Evolutionary conservation across 192 early-diverging fungal species (phyloP).

Genomic region (Gigaspora rosea): DNA sequence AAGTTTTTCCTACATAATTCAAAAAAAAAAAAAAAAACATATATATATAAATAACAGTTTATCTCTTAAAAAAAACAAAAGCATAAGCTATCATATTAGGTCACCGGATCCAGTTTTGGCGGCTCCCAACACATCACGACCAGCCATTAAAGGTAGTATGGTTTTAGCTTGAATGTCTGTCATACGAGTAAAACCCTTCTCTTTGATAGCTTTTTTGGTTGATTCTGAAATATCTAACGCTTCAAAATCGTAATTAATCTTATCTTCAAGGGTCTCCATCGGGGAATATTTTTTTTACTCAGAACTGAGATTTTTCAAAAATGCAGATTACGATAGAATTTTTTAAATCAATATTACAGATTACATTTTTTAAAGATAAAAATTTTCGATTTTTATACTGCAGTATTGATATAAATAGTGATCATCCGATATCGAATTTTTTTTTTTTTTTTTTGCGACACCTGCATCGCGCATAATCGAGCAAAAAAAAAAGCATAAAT

Average conservation of each 20-base stretch:
- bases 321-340: too few relatives aligned
- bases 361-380: too few relatives aligned
- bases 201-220: slow-evolving; percentile 80
- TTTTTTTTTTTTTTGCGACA: too few relatives aligned
- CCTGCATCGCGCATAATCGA: too few relatives aligned
- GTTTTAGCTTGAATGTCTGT: slow-evolving; percentile 96
- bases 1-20: slow-evolving; percentile 73
- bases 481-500: too few relatives aligned
- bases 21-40: not conserved
- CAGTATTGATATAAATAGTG: too few relatives aligned
- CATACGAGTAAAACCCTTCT: slow-evolving; percentile 93
- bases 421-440: too few relatives aligned
- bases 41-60: not conserved
- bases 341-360: too few relatives aligned
- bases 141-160: slow-evolving; percentile 93
- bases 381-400: too few relatives aligned
- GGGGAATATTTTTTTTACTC: too few relatives aligned
- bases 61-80: not conserved
- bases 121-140: slow-evolving; percentile 95
- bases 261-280: not conserved
- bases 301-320: too few relatives aligned
- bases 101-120: slow-evolving; percentile 89
- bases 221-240: slow-evolving; percentile 78
- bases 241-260: slow-evolving; percentile 64
- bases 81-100: not conserved